Base-by-base conservation (phyloP, 805 yeast species). In the Nakazawaea wyomingensis region DNA sequence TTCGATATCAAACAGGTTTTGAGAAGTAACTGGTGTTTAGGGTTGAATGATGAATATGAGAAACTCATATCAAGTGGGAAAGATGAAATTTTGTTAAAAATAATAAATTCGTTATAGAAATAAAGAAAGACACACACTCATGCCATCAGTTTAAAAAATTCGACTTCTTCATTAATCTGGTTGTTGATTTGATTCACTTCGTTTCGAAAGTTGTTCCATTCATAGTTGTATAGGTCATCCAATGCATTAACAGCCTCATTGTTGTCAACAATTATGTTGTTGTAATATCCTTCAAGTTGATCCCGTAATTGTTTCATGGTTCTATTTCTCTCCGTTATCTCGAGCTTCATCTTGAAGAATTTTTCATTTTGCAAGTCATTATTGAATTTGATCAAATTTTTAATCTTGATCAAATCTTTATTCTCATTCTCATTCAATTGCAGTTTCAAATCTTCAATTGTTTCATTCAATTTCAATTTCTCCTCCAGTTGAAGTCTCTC, bases 1-100 rank as follows among this genome's bases (percentile, higher is more conserved):
- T 16, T 49, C 19, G 39, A 43, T 5, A 39, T 56, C 8, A 47
- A 41, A 9, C 51, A 57, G 9, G 44, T 56, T 4, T 45, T 47
- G 24, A 48, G 52, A 39, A 42, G 50, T 18, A 61, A 55, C 30
- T 64, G 69, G 69, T 46, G 61, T 47, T 51, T 61, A n/a, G 45
- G 49, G 9, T 33, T 43, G 5, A 37, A 26, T 34, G 40, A 41
- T n/a, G 40, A 41, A n/a, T 57, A 59, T 38, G 51, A 53, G 1
- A 52, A 31, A 40, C 59, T 20, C 20, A 44, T 26, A 43, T 43
- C 27, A 54, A 54, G 24, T 49, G 50, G 17, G 28, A 46, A 27
- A 32, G 55, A 60, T 35, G 63, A 60, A 14, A 60, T 54, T 27
- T 43, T 59, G 10, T 28, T 56, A 19, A 52, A 49, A 29, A 30